phyloP scores from a whole-genome alignment of 1,284 basidiomycete genomes.

The Irpex lacteus region DNA sequence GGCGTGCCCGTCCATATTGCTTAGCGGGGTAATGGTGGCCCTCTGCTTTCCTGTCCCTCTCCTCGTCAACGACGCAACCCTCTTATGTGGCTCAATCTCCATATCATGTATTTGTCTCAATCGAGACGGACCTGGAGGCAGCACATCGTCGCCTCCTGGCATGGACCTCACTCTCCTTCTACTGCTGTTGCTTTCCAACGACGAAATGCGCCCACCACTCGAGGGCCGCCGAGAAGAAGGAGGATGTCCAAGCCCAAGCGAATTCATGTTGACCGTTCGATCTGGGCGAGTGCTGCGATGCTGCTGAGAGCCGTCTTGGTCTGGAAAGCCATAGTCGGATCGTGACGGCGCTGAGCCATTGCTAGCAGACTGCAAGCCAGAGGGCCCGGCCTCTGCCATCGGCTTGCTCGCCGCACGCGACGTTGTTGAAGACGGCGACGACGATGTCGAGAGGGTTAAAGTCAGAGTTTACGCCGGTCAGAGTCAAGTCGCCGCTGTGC shows the following conservation, averaged over 20 bases:
- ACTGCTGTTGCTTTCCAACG: slow-evolving; percentile 19
- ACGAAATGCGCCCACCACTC: slow-evolving; percentile 5
- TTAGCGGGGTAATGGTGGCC: slow-evolving; percentile 5
- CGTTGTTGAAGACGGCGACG: neutral
- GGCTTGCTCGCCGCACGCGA: slow-evolving; percentile 7
- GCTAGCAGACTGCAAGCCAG: slow-evolving; percentile 16
- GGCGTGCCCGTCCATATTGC: slow-evolving; percentile 12
- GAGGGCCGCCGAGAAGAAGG: slow-evolving; percentile 19
- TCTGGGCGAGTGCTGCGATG: slow-evolving; percentile 8
- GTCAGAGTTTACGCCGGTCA: neutral
- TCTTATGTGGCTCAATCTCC: slow-evolving; percentile 11
- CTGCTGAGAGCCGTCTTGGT: slow-evolving; percentile 16
- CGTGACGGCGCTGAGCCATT: slow-evolving; percentile 20
- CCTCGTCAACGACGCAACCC: slow-evolving; percentile 17
- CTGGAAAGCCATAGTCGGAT: slow-evolving; percentile 29
- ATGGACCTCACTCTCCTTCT: slow-evolving; percentile 31
- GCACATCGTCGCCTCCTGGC: slow-evolving; percentile 16
- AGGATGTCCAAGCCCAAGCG: slow-evolving; percentile 28
- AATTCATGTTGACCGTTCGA: slow-evolving; percentile 6
- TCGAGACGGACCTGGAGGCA: slow-evolving; percentile 13
- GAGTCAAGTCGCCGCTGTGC: neutral
- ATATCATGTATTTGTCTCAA: slow-evolving; percentile 9
- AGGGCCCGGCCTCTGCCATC: slow-evolving; percentile 31
- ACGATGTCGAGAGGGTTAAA: neutral
- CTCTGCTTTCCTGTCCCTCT: slow-evolving; percentile 18